These are phyloP conservation scores for Puccinia horiana DNA, from an alignment of 1,284 basidiomycete species.

Conservation along the genomic window DNA sequence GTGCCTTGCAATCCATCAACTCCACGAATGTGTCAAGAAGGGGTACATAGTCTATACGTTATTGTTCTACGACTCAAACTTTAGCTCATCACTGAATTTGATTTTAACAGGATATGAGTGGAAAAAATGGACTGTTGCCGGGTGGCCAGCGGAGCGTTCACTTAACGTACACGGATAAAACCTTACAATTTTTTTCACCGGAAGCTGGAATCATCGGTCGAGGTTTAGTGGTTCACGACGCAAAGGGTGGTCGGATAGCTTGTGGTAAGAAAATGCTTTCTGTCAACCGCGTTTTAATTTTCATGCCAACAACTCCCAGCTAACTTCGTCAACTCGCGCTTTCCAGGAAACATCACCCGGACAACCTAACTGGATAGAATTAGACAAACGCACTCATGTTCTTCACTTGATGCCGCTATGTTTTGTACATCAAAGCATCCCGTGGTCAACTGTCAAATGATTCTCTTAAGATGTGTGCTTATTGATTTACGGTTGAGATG, in stretches of 20 bases:
- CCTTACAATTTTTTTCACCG: slow-evolving; percentile 1
- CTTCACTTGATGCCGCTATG: not conserved
- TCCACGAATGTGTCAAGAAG: slow-evolving; percentile 32
- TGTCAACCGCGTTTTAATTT: not conserved
- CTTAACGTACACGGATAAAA: not conserved
- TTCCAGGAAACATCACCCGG: slow-evolving; percentile 16
- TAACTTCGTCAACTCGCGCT: not conserved
- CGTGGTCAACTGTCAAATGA: too few species aligned
- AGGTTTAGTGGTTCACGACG: slow-evolving; percentile 23
- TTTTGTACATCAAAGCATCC: not conserved
- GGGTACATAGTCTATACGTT: not conserved
- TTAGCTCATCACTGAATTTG: not conserved
- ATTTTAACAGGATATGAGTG: slow-evolving; percentile 23
- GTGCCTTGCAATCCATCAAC: not conserved
- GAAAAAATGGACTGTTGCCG: slow-evolving; percentile 29
- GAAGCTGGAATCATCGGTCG: slow-evolving; percentile 32
- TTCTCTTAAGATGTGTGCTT: too few species aligned
- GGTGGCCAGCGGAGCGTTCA: slow-evolving; percentile 5
- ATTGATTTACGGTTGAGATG: too few species aligned
- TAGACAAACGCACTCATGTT: not conserved
- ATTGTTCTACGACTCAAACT: not conserved
- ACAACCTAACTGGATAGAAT: not conserved
- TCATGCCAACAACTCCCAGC: not conserved
- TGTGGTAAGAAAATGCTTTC: slow-evolving; percentile 15
- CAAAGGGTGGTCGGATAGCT: slow-evolving; percentile 28